A percentile compares a stretch with the other conserved stretches of the same genome.
phyloP scores from a whole-genome alignment of 495 filamentous ascomycete genomes.

The Annulohypoxylon bovei region DNA sequence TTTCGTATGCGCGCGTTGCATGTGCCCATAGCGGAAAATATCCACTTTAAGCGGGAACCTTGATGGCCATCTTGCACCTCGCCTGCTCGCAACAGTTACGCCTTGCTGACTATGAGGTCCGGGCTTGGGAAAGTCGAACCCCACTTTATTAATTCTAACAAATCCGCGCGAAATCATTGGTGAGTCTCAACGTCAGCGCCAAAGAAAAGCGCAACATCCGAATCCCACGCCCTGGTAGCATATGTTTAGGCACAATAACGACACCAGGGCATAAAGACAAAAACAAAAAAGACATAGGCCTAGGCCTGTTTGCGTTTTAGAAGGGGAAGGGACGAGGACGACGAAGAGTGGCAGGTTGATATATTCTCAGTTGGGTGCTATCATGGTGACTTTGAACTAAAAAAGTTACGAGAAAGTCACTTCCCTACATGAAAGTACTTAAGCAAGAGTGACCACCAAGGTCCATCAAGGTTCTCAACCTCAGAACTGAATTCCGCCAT shows the following conservation, averaged over 20 bases:
- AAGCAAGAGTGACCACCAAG: neutral
- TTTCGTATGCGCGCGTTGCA: neutral
- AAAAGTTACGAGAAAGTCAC: constrained; percentile 1
- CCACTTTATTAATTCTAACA: constrained; percentile 28
- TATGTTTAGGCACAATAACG: constrained; percentile 3
- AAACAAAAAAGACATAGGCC: constrained; percentile 5
- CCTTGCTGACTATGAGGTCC: neutral
- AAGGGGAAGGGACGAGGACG: constrained; percentile 10
- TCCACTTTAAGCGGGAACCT: constrained; percentile 34
- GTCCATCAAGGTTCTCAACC: constrained; percentile 44
- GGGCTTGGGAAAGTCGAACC: neutral
- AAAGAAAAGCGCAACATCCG: constrained; percentile 15
- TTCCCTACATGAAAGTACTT: neutral
- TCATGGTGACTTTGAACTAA: neutral
- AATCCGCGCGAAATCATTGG: constrained; percentile 35
- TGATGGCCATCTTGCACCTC: constrained; percentile 28
- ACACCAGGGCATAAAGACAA: neutral
- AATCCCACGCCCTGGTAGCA: constrained; percentile 1
- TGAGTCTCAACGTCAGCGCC: constrained; percentile 22
- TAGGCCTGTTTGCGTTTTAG: constrained; percentile 9
- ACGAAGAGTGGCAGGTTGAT: constrained; percentile 5
- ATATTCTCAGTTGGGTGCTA: neutral
- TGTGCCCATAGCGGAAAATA: constrained; percentile 12
- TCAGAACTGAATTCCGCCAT: constrained; percentile 21
- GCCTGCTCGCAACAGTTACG: constrained; percentile 1